Base-by-base conservation (phyloP, 441 rosid species). In the Pelargonium fulgidum region DNA sequence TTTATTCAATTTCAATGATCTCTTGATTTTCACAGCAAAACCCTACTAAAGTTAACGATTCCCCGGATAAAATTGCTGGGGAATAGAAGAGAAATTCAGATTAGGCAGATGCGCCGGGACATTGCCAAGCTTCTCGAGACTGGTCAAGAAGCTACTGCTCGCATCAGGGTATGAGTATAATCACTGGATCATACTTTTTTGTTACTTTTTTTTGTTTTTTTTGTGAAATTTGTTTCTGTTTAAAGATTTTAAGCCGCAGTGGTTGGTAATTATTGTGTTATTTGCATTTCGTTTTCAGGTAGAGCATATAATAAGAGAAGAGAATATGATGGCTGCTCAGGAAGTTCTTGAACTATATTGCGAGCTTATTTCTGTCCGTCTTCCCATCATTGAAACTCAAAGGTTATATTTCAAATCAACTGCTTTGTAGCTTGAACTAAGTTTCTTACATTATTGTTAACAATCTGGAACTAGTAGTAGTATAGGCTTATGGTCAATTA, bases 141-240 rank as follows among this genome's bases (percentile, higher is more conserved):
- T 65, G 98, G 98, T 68, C 99, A 94, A 84, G 99, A 94, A 82
- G 97, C 99, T 65, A 94, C 98, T 41, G 98, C 98, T 78, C 90
- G 98, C 14, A 94, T 94, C 77, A 87, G 99, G 85, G 98, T 92
- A 81, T 68, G 39, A 42, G 12, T 4, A 13, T 8, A 67, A 65
- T 13, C 4, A 44, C 11, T 58, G 52, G 3, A 41, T 3, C 0
- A 44, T 42, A 1, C 7, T 2, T 64, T 14, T 69, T 0, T 16
- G 29, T 14, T n/a, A 17, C 13, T 50, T 50, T 50, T 4, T 2
- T 50, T n/a, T 13, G 3, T 50, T 4, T 50, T 5, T 4, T 4
- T 3, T 26, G 33, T 26, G 33, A 26, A 26, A 26, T 26, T 26
- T 26, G 33, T 26, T 26, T 26, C 33, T 26, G 2, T 50, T 50